These are phyloP conservation scores for Chaetomiaceae sp. DNA, from an alignment of 2,329 filamentous ascomycete species.

Conservation along the genomic window DNA sequence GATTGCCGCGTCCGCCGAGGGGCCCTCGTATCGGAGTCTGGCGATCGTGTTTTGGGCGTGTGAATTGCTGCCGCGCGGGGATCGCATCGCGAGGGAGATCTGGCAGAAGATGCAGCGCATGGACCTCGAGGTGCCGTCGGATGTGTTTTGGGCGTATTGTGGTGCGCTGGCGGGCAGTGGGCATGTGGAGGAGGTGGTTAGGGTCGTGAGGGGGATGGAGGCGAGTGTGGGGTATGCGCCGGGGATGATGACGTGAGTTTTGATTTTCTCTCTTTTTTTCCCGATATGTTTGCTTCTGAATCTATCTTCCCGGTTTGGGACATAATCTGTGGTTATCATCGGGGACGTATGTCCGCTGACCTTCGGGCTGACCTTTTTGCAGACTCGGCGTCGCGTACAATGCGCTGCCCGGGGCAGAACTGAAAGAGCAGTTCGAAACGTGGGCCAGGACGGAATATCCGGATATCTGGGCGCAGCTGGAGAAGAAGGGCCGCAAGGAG, in stretches of 20 bases:
- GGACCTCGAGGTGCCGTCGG: constrained; percentile 69
- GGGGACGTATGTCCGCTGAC: too few species aligned
- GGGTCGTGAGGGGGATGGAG: constrained; percentile 61
- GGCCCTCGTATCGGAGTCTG: constrained; percentile 75
- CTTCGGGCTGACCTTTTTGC: not conserved
- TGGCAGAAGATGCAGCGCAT: constrained; percentile 67
- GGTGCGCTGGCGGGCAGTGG: constrained; percentile 70
- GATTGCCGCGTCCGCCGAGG: constrained; percentile 77
- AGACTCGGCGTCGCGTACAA: constrained; percentile 75
- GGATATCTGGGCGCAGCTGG: constrained; percentile 61
- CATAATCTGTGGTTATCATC: too few species aligned
- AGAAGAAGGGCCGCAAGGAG: constrained; percentile 43
- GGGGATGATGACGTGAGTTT: constrained; percentile 64
- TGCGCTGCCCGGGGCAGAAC: constrained; percentile 56
- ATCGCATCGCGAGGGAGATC: constrained; percentile 57
- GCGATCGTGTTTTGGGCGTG: constrained; percentile 76
- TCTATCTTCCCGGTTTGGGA: too few species aligned
- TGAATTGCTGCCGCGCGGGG: constrained; percentile 53
- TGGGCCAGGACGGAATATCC: constrained; percentile 69
- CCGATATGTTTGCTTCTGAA: not conserved
- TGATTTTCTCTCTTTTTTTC: not conserved
- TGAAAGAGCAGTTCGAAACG: constrained; percentile 63
- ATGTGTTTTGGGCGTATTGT: constrained; percentile 70
- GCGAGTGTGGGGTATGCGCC: constrained; percentile 59
- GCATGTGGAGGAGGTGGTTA: constrained; percentile 60